These are phyloP conservation scores for Neoboletus subvelutipes DNA, from an alignment of 768 basidiomycete genomes.

Conservation along the genomic window DNA sequence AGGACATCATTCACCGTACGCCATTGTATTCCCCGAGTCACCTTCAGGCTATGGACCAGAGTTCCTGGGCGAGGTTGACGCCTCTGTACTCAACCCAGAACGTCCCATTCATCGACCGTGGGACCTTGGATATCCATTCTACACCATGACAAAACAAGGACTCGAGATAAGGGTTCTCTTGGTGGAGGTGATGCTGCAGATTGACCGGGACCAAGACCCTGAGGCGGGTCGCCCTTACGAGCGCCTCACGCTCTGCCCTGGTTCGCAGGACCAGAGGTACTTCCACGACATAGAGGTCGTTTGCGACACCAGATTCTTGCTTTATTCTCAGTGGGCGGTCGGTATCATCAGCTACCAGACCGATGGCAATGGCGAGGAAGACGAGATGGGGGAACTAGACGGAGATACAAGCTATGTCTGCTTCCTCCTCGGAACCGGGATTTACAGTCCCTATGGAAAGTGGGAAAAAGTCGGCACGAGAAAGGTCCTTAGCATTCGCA, in stretches of 20 bases:
- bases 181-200: conserved; percentile 7
- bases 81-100: neutral
- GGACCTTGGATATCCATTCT: conserved; percentile 7
- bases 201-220: neutral
- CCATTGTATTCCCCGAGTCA: conserved; percentile 6
- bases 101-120: conserved; percentile 4
- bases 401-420: neutral
- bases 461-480: conserved; percentile 8
- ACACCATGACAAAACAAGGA: conserved; percentile 1
- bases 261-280: neutral
- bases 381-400: neutral
- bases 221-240: neutral
- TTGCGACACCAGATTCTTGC: conserved; percentile 5
- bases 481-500: conserved; percentile 3
- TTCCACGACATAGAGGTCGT: neutral
- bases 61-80: neutral
- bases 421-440: conserved; percentile 5
- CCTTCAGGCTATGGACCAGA: neutral
- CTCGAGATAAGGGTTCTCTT: conserved; percentile 8
- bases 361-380: neutral
- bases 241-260: neutral
- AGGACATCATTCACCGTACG: conserved; percentile 6
- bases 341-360: conserved; percentile 10
- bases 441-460: conserved; percentile 6
- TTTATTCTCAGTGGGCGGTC: conserved; percentile 6